Evolutionary conservation across 2,329 filamentous ascomycete genomes (phyloP), one percentile per base, ranked within the genome.

Genomic region (Aspergillus sp.): DNA sequence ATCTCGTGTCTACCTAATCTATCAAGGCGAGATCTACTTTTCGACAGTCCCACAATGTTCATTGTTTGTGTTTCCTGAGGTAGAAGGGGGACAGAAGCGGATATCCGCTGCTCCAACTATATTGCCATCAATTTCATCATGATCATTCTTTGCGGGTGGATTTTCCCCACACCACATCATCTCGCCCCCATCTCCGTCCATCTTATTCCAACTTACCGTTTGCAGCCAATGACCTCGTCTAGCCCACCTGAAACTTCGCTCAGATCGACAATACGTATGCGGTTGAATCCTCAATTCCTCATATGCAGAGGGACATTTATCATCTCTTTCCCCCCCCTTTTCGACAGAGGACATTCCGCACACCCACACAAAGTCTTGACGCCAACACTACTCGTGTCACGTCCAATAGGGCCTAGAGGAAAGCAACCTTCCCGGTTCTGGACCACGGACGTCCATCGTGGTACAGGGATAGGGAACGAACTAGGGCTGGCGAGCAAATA

Each of bases 401-500:
- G 40, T 36, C 58, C 60, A 62, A 62, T 62, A 44, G 56, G 57
- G 48, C 34, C 47, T 45, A 17, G 29, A 50, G 50, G 49, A 49
- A 44, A 42, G 42, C 31, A 45, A 29, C 25, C 49, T 45, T 49
- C 19, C 48, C 55, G 47, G 52, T 56, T 57, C 53, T 52, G 54
- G 54, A 55, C 53, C 53, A 46, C 17, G 45, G 25, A 16, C 19
- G 19, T 34, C 29, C 19, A 48, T 11, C 34, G 48, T 42, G 21
- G 48, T 50, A 54, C 51, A 56, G 43, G 54, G 42, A 51, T 42
- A n/a, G 25, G 9, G 9, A 29, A 29, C 25, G 25, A 29, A 29
- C 49, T 38, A 51, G 41, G 41, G 46, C 52, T 46, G 31, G 16
- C 31, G 31, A 41, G 36, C 52, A 25, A 54, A 50, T 54, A 4